Evolutionary conservation across 495 filamentous ascomycete species (phyloP).

Genomic region (Amphirosellinia nigrospora): DNA sequence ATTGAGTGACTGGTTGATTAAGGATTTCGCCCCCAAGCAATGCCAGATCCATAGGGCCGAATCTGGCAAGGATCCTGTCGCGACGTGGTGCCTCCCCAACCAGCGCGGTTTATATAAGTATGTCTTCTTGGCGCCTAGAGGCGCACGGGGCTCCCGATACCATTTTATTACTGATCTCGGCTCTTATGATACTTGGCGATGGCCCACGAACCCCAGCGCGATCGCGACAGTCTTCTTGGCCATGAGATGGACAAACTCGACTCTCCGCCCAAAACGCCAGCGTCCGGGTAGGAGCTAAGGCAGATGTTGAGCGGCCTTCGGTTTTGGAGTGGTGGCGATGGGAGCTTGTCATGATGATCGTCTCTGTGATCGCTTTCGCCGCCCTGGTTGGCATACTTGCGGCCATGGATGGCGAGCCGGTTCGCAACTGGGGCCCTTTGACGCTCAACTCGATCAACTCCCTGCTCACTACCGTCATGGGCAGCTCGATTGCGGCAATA

Average conservation of each 20-base stretch:
- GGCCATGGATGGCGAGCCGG: neutral
- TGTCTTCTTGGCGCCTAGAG: neutral
- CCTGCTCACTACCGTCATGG: neutral
- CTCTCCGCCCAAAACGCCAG: neutral
- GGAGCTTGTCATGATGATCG: neutral
- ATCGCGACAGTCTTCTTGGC: slow-evolving; percentile 1
- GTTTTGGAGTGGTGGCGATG: neutral
- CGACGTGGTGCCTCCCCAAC: neutral
- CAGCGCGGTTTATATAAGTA: neutral
- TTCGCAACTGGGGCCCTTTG: neutral
- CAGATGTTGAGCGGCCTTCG: neutral
- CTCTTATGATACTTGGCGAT: neutral
- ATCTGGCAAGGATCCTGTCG: neutral
- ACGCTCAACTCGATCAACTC: slow-evolving; percentile 3
- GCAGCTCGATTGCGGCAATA: slow-evolving; percentile 1
- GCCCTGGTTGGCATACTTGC: neutral
- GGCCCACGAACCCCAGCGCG: neutral
- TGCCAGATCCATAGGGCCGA: neutral
- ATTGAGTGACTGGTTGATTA: neutral
- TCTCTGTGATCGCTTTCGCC: neutral
- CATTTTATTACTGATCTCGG: neutral
- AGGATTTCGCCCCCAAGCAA: slow-evolving; percentile 3
- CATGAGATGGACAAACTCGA: neutral
- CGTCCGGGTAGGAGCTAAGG: neutral
- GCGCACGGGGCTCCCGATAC: neutral